These are phyloP conservation scores for Thuidium tamariscinum DNA, from an alignment of 225 moss, liverwort and hornwort genomes.

Conservation along the genomic window DNA sequence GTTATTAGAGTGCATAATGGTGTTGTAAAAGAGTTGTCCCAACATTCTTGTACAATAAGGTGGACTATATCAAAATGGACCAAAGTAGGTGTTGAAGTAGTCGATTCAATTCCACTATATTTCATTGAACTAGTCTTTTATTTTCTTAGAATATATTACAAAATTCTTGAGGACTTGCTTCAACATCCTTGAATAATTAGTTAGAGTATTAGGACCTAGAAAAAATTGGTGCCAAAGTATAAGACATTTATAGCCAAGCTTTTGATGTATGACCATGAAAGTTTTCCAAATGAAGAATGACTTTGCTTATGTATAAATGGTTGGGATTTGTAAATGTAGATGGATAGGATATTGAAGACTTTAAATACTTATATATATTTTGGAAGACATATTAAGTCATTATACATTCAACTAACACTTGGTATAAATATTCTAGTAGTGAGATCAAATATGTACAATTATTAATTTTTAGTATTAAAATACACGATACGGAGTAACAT, in stretches of 20 bases:
- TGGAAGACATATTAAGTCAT: too few relatives aligned
- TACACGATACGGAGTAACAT: too few relatives aligned
- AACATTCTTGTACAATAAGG: too few relatives aligned
- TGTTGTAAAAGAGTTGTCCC: neutral
- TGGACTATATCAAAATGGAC: neutral
- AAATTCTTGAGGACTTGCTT: accelerated
- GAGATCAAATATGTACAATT: accelerated
- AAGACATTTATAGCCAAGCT: accelerated
- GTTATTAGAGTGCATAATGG: neutral
- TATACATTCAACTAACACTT: neutral
- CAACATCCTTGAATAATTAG: neutral
- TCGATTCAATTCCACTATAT: neutral
- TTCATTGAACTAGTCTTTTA: neutral
- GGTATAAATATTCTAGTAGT: neutral
- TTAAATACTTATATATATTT: too few relatives aligned
- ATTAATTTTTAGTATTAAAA: too few relatives aligned
- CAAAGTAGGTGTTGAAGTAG: neutral
- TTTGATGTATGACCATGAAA: neutral
- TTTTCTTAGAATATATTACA: too few relatives aligned
- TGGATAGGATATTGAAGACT: neutral
- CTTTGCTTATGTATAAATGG: neutral
- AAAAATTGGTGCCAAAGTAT: neutral
- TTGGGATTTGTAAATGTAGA: neutral
- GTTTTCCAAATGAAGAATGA: neutral
- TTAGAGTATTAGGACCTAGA: accelerated